A percentile compares a stretch with the other conserved stretches of the same genome.
These are phyloP conservation scores for Penicillium daleae DNA, from an alignment of 495 filamentous ascomycete genomes.

Conservation along the genomic window DNA sequence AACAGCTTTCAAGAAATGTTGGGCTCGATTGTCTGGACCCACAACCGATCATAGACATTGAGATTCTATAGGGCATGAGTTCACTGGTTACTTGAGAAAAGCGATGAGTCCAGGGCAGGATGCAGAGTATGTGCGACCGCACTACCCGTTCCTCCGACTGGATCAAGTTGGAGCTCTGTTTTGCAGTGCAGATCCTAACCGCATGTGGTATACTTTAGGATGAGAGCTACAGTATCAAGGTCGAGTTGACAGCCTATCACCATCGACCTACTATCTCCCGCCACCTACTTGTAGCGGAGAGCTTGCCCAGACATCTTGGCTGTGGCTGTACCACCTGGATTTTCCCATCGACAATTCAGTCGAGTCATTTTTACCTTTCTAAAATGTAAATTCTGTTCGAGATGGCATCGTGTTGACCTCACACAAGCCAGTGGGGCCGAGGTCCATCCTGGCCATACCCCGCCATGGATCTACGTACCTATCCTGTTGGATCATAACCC, in stretches of 20 bases:
- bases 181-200: not conserved
- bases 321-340: not conserved
- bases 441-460: not conserved
- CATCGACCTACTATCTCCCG: not conserved
- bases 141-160: not conserved
- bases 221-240: not conserved
- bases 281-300: conserved; percentile 3
- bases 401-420: no score
- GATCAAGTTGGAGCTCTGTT: not conserved
- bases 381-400: not conserved
- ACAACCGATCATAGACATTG: no score
- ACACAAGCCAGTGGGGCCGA: not conserved
- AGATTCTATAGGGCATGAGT: no score
- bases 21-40: no score
- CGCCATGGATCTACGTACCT: not conserved
- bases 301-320: not conserved
- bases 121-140: no score
- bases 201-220: not conserved
- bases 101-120: no score
- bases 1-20: no score
- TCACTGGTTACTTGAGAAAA: no score
- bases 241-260: not conserved
- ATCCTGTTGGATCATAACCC: not conserved
- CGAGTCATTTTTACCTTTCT: not conserved
- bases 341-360: no score